Evolutionary conservation across 2,329 filamentous ascomycete species (phyloP), one percentile per base, ranked within the genome.

Genomic region (Sarocladiaceae sp.): DNA sequence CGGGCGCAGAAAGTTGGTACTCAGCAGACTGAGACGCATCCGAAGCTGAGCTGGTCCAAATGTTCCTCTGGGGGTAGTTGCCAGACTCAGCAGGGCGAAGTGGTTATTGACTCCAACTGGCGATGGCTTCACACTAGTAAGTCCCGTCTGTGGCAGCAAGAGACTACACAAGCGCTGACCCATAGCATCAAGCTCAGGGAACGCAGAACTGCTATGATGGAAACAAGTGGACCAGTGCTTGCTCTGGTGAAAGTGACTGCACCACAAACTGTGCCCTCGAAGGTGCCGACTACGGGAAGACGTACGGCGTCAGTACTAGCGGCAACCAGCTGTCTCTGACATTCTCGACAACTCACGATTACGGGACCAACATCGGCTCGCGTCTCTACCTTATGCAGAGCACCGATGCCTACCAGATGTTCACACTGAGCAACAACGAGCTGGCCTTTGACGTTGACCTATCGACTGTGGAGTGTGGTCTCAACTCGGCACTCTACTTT

Each of bases 361-460:
- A 66, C 55, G 59, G 55, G 32, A 62, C 54, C 48, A 69, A 67
- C 51, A 52, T 65, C 24, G 64, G 63, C 16, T 65, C 76, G 9
- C 70, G 80, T 47, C 59, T 80, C 29, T 84, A 80, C 56, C 66
- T 83, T 44, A 70, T 83, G 64, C 68, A 70, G 49, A 64, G 68
- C 43, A 69, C 73, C 32, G 64, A 64, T 48, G 71, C 69, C 47
- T 84, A 84, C 57, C 62, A 81, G 61, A 70, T 74, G 53, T 76
- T 83, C 62, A 69, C 77, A 44, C 66, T 83, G 44, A 65, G 74
- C 47, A 74, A 75, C 62, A 69, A 78, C 55, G 81, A 85, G 59
- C 75, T 85, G 54, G 76, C 76, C 24, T 83, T 85, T 46, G 79
- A 83, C 45, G 79, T 83, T 13, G 80, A 85, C 55, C 69, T 82